Evolutionary conservation across 2,329 filamentous ascomycete genomes (phyloP), one percentile per base, ranked within the genome.

Genomic region (Aspergillus terreus): DNA sequence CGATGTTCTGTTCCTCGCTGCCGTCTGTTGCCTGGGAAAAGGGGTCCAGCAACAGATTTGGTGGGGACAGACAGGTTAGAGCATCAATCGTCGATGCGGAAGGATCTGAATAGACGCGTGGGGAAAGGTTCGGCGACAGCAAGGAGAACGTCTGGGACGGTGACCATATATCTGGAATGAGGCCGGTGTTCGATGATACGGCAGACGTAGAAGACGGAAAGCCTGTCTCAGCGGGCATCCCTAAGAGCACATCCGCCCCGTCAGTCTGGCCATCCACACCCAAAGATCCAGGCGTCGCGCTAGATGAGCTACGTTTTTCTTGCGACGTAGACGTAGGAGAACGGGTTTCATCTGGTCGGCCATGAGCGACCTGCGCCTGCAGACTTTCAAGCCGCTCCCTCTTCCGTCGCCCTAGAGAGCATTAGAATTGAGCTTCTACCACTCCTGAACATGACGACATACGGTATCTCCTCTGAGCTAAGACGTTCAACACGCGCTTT

Each of bases 381-480:
- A 42, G 40, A 21, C 40, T 17, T 21, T 23, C 15, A 21, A 42
- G 40, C 4, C 19, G 40, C 12, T 42, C 40, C 12, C 19, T 42
- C 40, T 42, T 42, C 17, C 40, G n/a, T 42, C 12, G 15, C 40
- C 40, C 40, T 42, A 10, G 5, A 23, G 4, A 42, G 19, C 19
- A 6, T 42, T 42, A 38, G 12, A 3, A 6, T 38, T 14, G 12
- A n/a, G 7, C 35, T 30, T 11, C 27, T 30, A 9, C 35, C 35
- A 17, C 14, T 2, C 5, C 35, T 38, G 6, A n/a, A 38, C 15
- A 27, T n/a, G 21, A 56, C 54, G 21, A 56, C 54, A 17, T 52
- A 64, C 68, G 69, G 50, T 82, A 82, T 68, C 79, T 70, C 43
- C 80, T 71, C 54, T 82, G 79, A 1, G 80, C 79, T 33, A 82